Evolutionary conservation across 1,139 yeast species (phyloP).

Genomic region (Blastobotrys arbuscula): DNA sequence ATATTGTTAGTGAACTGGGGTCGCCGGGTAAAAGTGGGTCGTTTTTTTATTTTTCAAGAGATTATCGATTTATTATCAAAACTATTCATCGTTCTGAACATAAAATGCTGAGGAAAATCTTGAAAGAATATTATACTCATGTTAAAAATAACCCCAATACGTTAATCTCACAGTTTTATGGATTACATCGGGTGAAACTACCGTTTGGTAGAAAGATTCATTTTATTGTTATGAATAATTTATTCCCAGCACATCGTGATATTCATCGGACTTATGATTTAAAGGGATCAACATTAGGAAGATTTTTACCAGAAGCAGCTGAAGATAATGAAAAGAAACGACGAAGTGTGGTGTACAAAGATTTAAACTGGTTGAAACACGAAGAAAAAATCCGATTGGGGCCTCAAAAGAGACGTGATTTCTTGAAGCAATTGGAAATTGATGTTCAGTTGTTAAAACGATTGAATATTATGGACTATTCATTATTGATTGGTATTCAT

Average conservation of each 20-base stretch:
- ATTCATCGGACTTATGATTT: slow-evolving; percentile 83
- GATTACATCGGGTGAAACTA: slow-evolving; percentile 88
- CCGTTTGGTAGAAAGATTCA: slow-evolving; percentile 83
- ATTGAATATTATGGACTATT: slow-evolving; percentile 92
- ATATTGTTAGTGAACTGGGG: slow-evolving; percentile 84
- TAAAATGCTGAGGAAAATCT: slow-evolving; percentile 65
- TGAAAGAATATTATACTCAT: slow-evolving; percentile 74
- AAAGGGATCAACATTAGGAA: slow-evolving; percentile 90
- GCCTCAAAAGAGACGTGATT: slow-evolving; percentile 53
- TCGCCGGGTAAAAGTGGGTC: slow-evolving; percentile 98
- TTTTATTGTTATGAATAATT: slow-evolving; percentile 93
- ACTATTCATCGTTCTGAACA: slow-evolving; percentile 95
- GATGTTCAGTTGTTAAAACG: slow-evolving; percentile 71
- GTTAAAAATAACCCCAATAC: slow-evolving; percentile 84
- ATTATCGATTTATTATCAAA: slow-evolving; percentile 88
- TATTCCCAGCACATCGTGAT: slow-evolving; percentile 91
- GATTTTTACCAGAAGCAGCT: slow-evolving; percentile 36
- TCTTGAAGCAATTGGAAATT: slow-evolving; percentile 61
- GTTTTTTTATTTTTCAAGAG: slow-evolving; percentile 90
- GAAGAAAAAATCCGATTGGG: slow-evolving; percentile 64
- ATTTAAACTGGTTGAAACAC: slow-evolving; percentile 76
- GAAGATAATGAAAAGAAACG: background rate
- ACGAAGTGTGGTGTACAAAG: slow-evolving; percentile 58
- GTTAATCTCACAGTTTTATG: slow-evolving; percentile 87
- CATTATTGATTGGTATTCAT: slow-evolving; percentile 81